phyloP scores from a whole-genome alignment of 495 filamentous ascomycete genomes.

The Friedmanniomyces simplex region DNA sequence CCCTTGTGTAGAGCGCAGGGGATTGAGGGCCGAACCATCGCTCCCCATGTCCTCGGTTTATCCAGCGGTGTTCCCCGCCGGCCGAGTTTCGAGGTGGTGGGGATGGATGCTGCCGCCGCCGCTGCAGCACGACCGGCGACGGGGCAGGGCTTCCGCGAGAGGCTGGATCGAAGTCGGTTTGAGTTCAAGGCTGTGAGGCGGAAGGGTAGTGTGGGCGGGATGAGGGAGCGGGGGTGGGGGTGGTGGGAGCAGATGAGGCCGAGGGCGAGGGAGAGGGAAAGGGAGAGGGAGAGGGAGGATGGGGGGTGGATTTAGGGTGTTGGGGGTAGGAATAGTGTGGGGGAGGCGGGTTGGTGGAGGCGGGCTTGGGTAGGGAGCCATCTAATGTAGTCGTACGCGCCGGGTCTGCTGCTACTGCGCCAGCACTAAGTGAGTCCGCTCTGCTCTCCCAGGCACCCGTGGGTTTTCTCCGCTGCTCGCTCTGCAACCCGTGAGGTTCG shows the following conservation, averaged over 20 bases:
- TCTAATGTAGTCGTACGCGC: background rate
- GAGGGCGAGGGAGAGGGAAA: background rate
- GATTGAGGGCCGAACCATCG: background rate
- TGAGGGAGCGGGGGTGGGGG: background rate
- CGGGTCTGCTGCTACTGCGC: no score
- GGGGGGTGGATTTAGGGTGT: constrained; percentile 7
- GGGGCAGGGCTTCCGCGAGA: constrained; percentile 1
- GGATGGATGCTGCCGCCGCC: background rate
- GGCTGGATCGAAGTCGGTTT: constrained; percentile 11
- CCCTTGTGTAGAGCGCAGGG: background rate
- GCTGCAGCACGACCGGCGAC: background rate
- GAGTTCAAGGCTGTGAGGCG: constrained; percentile 12
- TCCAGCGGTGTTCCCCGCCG: background rate
- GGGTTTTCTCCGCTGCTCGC: no score
- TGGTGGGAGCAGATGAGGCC: constrained; percentile 4
- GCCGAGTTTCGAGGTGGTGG: background rate
- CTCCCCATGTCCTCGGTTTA: background rate
- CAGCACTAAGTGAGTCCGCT: no score
- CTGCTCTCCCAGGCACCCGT: no score
- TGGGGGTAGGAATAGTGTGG: no score
- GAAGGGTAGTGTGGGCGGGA: constrained; percentile 8
- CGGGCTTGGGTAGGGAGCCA: background rate
- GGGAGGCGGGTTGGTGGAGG: no score
- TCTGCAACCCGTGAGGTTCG: no score
- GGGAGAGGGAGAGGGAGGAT: no score